Percentiles rank a stretch among this genome's conserved stretches.
phyloP scores from a whole-genome alignment of 495 filamentous ascomycete species.

The Staphylotrichum longicolle region DNA sequence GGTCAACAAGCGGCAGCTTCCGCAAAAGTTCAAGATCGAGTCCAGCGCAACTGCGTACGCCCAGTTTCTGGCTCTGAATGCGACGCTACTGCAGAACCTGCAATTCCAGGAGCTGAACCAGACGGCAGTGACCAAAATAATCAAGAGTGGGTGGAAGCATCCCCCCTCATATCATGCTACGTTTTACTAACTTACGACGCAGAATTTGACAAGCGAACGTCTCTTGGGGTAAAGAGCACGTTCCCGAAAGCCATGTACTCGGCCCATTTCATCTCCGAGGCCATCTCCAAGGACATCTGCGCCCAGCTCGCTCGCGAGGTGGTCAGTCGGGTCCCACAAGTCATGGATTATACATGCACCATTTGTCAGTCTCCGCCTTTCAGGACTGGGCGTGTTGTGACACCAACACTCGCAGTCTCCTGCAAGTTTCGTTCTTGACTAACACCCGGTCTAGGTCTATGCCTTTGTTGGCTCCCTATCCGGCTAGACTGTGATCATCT shows the following conservation, averaged over 20 bases:
- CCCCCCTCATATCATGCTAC: neutral
- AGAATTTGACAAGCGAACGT: slow-evolving; percentile 81
- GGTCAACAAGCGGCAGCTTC: slow-evolving; percentile 51
- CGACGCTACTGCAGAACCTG: slow-evolving; percentile 60
- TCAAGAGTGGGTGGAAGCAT: slow-evolving; percentile 60
- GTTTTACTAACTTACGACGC: neutral
- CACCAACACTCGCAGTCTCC: no score
- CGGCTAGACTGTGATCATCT: slow-evolving; percentile 62
- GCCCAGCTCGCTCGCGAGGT: slow-evolving; percentile 62
- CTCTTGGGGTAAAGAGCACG: slow-evolving; percentile 54
- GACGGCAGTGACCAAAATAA: slow-evolving; percentile 66
- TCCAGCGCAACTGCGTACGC: slow-evolving; percentile 56
- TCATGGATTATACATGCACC: slow-evolving; percentile 72
- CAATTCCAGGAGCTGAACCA: slow-evolving; percentile 73
- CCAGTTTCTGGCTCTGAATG: slow-evolving; percentile 64
- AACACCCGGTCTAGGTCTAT: slow-evolving; percentile 34
- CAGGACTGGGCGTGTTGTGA: neutral
- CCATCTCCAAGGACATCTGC: slow-evolving; percentile 64
- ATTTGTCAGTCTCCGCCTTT: slow-evolving; percentile 50
- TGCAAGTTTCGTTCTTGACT: no score
- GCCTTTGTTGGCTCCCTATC: slow-evolving; percentile 64
- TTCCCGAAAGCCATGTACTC: slow-evolving; percentile 53
- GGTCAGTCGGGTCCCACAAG: slow-evolving; percentile 62
- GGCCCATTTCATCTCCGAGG: slow-evolving; percentile 51
- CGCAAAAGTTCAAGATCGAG: slow-evolving; percentile 55